Evolutionary conservation across 2,329 filamentous ascomycete genomes (phyloP).

Genomic region (Scopulariopsis brevicaulis): DNA sequence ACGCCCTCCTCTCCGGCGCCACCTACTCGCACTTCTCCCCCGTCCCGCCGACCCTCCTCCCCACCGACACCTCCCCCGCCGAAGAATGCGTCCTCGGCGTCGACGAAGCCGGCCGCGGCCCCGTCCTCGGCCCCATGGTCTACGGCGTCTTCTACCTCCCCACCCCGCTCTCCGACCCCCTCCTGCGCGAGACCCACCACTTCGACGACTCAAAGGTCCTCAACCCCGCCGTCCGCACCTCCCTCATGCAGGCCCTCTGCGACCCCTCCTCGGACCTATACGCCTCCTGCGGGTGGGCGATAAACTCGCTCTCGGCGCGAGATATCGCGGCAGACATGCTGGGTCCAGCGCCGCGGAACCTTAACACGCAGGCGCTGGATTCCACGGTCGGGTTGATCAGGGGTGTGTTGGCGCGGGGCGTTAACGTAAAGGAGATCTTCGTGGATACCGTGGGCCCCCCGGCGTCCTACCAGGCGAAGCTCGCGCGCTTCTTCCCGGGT

Average conservation of each 20-base stretch:
- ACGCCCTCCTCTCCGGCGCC: slow-evolving; percentile 47
- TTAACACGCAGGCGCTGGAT: slow-evolving; percentile 93
- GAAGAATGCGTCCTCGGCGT: slow-evolving; percentile 66
- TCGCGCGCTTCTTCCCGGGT: slow-evolving; percentile 76
- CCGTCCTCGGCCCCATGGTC: slow-evolving; percentile 77
- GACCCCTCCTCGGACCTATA: slow-evolving; percentile 39
- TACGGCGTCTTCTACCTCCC: slow-evolving; percentile 69
- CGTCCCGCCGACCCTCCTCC: slow-evolving; percentile 49
- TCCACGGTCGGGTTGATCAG: slow-evolving; percentile 76
- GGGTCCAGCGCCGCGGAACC: slow-evolving; percentile 61
- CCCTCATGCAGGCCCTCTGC: slow-evolving; percentile 61
- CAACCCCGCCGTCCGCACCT: slow-evolving; percentile 64
- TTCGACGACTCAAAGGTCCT: slow-evolving; percentile 96
- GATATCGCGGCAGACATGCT: slow-evolving; percentile 77
- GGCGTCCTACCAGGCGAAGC: slow-evolving; percentile 68
- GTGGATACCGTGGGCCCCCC: slow-evolving; percentile 91
- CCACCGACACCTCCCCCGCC: slow-evolving; percentile 19
- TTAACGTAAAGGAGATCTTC: slow-evolving; percentile 82
- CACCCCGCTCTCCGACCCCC: slow-evolving; percentile 53
- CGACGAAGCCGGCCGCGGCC: slow-evolving; percentile 87
- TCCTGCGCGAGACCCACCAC: slow-evolving; percentile 69
- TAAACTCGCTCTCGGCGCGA: slow-evolving; percentile 67
- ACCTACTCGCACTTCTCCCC: slow-evolving; percentile 64
- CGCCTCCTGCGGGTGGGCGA: slow-evolving; percentile 67
- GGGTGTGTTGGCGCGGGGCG: slow-evolving; percentile 62